Base-by-base conservation (phyloP, 495 filamentous ascomycete species). In the Daldinia decipiens region DNA sequence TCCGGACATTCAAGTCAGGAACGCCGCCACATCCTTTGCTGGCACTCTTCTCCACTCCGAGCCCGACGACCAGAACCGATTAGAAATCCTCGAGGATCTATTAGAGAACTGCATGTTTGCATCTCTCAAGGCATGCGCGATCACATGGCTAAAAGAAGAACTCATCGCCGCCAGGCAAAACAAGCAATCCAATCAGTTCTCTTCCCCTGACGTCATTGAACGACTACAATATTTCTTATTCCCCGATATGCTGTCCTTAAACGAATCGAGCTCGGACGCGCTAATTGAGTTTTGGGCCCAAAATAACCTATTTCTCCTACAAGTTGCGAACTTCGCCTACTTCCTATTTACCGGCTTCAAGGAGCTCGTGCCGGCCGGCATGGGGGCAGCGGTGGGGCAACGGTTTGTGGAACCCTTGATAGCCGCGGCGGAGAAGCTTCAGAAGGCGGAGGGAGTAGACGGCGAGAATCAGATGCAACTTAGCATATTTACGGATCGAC, bases 71-170 rank as follows among this genome's bases (percentile, higher is more conserved):
- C 77, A 86, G 0, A 84, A 87, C 31, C 86, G 93, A 1, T 85
- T 96, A 43, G 86, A 89, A 4, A 91, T 97, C 63, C 90, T 98
- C 11, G 85, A 88, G 47, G 89, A 92, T 52, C 90, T 95, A 3
- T 83, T 98, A 29, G 90, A 95, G 77, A 87, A 97, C 67, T 92
- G 90, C 70, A 89, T 90, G 5, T 92, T 88, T 74, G 86, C 92
- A 26, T 86, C 91, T 2, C 85, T 95, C 50, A 93, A 93, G 70
- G 93, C 91, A 13, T 89, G 88, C 59, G 94, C 94, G 0, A 86
- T 98, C 11, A 86, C 87, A 26, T 98, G 96, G 92, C 80, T 98
- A 4, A 94, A 94, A 75, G 89, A 94, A 56, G 95, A 97, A 76
- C 86, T 95, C 2, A 81, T 95, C 13, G 78, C 80, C 24, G 81